Evolutionary conservation across 768 basidiomycete genomes (phyloP).

Genomic region (Trametes cubensis): DNA sequence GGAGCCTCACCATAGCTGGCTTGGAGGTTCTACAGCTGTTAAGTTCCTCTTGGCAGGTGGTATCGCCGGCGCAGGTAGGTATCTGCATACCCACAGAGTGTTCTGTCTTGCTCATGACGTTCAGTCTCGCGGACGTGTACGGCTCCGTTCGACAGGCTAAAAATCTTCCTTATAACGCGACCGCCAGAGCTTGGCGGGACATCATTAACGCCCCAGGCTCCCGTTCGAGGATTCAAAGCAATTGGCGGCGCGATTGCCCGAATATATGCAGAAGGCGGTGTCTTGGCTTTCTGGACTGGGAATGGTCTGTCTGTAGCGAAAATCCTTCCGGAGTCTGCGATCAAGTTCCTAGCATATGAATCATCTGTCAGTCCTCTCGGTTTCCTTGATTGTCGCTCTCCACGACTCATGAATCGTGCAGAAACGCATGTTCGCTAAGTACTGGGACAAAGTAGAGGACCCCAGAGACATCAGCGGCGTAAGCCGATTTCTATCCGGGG

Average conservation of each 20-base stretch:
- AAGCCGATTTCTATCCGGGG: slow-evolving; percentile 93
- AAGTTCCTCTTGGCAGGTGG: slow-evolving; percentile 94
- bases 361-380: slow-evolving; percentile 63
- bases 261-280: slow-evolving; percentile 88
- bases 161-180: slow-evolving; percentile 93
- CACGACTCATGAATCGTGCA: slow-evolving; percentile 33
- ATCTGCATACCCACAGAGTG: background rate
- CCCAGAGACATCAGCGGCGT: slow-evolving; percentile 84
- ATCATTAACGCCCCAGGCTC: slow-evolving; percentile 45
- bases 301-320: slow-evolving; percentile 92
- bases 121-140: slow-evolving; percentile 94
- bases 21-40: slow-evolving; percentile 74
- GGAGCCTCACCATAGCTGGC: slow-evolving; percentile 59
- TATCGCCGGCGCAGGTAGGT: slow-evolving; percentile 87
- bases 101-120: slow-evolving; percentile 10
- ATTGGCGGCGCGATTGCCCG: slow-evolving; percentile 73
- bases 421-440: slow-evolving; percentile 93
- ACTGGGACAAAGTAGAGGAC: slow-evolving; percentile 91
- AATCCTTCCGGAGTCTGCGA: slow-evolving; percentile 97
- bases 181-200: slow-evolving; percentile 71
- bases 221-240: slow-evolving; percentile 58
- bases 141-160: slow-evolving; percentile 95
- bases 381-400: slow-evolving; percentile 8
- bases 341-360: slow-evolving; percentile 97
- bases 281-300: slow-evolving; percentile 97